Base-by-base conservation (phyloP, 2,329 filamentous ascomycete genomes). In the Cladophialophora exuberans region DNA sequence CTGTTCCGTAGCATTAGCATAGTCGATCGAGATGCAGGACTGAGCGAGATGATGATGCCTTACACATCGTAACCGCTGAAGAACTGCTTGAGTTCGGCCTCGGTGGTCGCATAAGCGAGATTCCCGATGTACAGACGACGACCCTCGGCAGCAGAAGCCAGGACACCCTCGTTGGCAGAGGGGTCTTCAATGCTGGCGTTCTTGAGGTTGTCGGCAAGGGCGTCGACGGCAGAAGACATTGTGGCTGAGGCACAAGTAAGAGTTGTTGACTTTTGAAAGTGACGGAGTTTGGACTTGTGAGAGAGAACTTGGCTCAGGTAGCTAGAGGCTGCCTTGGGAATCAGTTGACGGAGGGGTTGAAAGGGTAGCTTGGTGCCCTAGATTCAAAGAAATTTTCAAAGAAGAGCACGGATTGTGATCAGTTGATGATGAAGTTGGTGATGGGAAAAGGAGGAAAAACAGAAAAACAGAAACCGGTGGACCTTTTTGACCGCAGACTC, bases 61-160 rank as follows among this genome's bases (percentile, higher is more conserved):
- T 85, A 99, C 94, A 99, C 90, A 83, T 94, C 88, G 84, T 96
- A 97, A 79, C 87, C 89, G 84, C 94, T 93, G 88, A 99, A 99
- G 85, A 99, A 99, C 70, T 94, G 89, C 84, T 95, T 96, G 85
- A 99, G 90, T 87, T 97, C 91, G 88, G 89, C 94, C 89, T 97
- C 94, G 77, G 91, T 96, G 87, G 94, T 97, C 87, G 93, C 92
- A 79, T 99, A 99, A 72, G 94, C 94, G 86, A 99, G 89, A 84
- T 99, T 99, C 83, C 94, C 94, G 83, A 99, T 97, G 83, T 99
- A 99, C 72, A 99, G 88, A 82, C 94, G 73, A 83, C 94, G 90
- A 77, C 94, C 93, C 84, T 99, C 94, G 78, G 93, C 92, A 77
- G 94, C 94, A 81, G 91, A 96, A 79, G 91, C 90, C 76, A 94